Conservation (phyloP, 1,284 basidiomycete genomes). For the Pyrrhoderma noxium region DNA sequence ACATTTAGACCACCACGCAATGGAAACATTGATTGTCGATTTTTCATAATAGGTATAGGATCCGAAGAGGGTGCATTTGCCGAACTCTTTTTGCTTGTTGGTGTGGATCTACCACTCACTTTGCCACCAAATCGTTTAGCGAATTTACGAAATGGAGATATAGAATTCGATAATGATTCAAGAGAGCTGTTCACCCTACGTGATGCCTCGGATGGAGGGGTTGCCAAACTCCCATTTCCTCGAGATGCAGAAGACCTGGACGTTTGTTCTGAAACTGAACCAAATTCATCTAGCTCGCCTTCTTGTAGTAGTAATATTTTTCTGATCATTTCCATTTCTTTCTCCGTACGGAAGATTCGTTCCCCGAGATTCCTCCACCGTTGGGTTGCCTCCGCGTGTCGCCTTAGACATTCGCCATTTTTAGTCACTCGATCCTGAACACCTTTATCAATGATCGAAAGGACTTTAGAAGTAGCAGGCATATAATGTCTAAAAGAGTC, state of each 20-base stretch:
- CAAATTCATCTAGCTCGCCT: conserved; percentile 51
- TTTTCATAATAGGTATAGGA: conserved; percentile 40
- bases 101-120: conserved; percentile 38
- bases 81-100: conserved; percentile 40
- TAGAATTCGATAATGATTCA: conserved; percentile 57
- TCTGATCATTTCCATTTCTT: conserved; percentile 72
- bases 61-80: conserved; percentile 46
- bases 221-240: conserved; percentile 49
- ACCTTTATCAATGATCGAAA: conserved; percentile 90
- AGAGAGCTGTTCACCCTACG: conserved; percentile 39
- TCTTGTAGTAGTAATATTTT: conserved; percentile 52
- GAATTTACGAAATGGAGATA: conserved; percentile 70
- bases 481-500: conserved; percentile 64
- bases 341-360: conserved; percentile 67
- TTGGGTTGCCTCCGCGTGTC: conserved; percentile 79
- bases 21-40: conserved; percentile 54
- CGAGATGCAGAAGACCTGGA: conserved; percentile 30
- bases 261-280: conserved; percentile 54
- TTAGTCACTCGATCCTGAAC: conserved; percentile 85
- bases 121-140: conserved; percentile 49
- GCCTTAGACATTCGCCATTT: conserved; percentile 87
- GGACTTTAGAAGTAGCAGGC: conserved; percentile 85
- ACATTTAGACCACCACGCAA: conserved; percentile 34
- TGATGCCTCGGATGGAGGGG: conserved; percentile 40
- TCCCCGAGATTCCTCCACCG: conserved; percentile 77